Conservation (phyloP, 495 filamentous ascomycete genomes). For the Lophiotrema nucula region DNA sequence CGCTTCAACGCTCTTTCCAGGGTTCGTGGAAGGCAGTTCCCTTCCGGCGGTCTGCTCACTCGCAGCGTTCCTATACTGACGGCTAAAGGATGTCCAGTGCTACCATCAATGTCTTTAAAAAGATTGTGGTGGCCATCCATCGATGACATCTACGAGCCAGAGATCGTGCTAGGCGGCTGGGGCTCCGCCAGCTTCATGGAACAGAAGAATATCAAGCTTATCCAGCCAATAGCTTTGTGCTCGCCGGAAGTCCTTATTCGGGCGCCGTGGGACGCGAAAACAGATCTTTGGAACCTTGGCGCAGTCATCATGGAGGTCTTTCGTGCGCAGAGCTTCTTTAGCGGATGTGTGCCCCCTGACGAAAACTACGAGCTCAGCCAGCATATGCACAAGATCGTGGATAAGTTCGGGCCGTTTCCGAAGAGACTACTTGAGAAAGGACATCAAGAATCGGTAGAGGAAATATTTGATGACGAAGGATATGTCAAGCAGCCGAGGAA, state of each 20-base stretch:
- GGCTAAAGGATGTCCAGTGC: neutral
- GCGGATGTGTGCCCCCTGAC: neutral
- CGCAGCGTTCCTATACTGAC: neutral
- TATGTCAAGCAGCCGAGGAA: no score
- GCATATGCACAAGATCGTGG: neutral
- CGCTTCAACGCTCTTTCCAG: neutral
- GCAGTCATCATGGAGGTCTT: neutral
- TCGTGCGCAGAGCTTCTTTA: neutral
- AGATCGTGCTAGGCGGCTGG: no score
- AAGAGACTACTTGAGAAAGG: neutral
- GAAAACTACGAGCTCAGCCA: neutral
- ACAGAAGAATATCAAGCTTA: neutral
- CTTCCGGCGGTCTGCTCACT: neutral
- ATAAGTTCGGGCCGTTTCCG: neutral
- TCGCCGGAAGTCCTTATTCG: neutral
- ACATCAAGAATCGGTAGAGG: neutral
- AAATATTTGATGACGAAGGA: no score
- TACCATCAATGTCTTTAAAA: neutral
- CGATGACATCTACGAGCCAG: neutral
- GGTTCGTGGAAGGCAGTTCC: neutral
- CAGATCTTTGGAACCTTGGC: neutral
- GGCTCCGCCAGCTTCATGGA: neutral
- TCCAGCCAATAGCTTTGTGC: neutral
- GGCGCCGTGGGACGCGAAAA: neutral
- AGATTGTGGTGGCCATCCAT: neutral